Percentiles rank a stretch among this genome's conserved stretches.
Evolutionary conservation across 1,139 yeast species (phyloP).

Genomic region (Kurtzmaniella quercitrusa): DNA sequence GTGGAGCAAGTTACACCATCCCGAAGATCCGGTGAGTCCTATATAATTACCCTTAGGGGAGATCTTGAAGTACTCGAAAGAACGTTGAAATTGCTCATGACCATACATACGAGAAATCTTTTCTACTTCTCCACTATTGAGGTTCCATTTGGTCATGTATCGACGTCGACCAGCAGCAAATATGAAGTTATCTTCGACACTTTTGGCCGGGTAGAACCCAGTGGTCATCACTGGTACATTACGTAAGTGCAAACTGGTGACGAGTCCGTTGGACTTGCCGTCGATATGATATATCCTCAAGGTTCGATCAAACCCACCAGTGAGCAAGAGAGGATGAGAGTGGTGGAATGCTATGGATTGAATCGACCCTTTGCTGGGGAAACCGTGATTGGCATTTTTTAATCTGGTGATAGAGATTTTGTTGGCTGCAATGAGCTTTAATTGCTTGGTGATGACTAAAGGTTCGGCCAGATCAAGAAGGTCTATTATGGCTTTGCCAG

Average conservation of each 20-base stretch:
- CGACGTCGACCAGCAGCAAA: conserved; percentile 90
- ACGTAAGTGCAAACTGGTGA: conserved; percentile 74
- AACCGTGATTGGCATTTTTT: conserved; percentile 78
- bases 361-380: conserved; percentile 69
- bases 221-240: conserved; percentile 81
- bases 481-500: conserved; percentile 47
- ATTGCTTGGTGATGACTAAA: conserved; percentile 46
- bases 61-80: conserved; percentile 81
- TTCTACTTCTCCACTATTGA: conserved; percentile 69
- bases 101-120: conserved; percentile 90
- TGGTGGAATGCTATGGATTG: conserved; percentile 86
- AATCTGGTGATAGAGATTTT: conserved; percentile 72
- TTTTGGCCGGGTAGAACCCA: conserved; percentile 43
- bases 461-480: conserved; percentile 57
- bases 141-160: conserved; percentile 89
- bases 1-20: conserved; percentile 83
- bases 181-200: conserved; percentile 43
- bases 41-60: conserved; percentile 68
- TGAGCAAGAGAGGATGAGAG: conserved; percentile 72
- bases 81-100: conserved; percentile 75
- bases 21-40: conserved; percentile 78
- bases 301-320: conserved; percentile 92
- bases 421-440: conserved; percentile 65
- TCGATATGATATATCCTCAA: conserved; percentile 85
- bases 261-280: conserved; percentile 79